Evolutionary conservation across 768 basidiomycete species (phyloP), one percentile per base, ranked within the genome.

Genomic region (Saitozyma podzolica): DNA sequence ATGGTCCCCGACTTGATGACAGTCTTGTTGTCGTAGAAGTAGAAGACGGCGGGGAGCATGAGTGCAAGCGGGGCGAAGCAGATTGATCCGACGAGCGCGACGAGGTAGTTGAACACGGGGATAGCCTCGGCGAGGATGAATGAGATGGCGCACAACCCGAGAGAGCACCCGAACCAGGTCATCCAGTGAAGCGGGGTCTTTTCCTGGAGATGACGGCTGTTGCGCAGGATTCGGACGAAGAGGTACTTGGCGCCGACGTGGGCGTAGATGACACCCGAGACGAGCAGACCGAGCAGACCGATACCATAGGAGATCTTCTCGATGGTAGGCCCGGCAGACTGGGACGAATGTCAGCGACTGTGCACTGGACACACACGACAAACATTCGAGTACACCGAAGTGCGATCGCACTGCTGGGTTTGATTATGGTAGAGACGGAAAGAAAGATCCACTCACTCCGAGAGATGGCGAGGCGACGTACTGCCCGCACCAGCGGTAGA

Each of bases 401-500:
- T 29, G 29, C 29, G 29, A 29, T 29, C 29, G 29, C 29, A 29
- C 2, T 29, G 29, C 29, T 29, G 29, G 29, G 29, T 29, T 29
- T 29, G 29, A 29, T 29, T 29, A 2, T 29, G 29, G 2, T 29
- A 29, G 29, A 29, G 29, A 29, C 29, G 29, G 29, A 29, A 29
- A 29, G 29, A 29, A 2, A 5, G 29, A 29, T 29, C 29, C 2
- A 29, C 29, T 29, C 29, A 29, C 29, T 29, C 72, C 67, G 14
- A 76, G 69, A n/a, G 75, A 70, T 10, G 75, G 75, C 3, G 68
- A 72, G 20, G 75, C 66, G 62, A 76, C 69, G 55, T 65, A 70
- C 47, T 63, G 62, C 3, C 68, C 68, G 47, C 72, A 73, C 45
- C 56, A 69, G 43, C 55, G 45, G 61, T 62, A 62, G 9, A 62